Percentiles rank a stretch among this genome's conserved stretches.
phyloP scores from a whole-genome alignment of 225 moss, liverwort and hornwort genomes.

The Pleurozium schreberi region DNA sequence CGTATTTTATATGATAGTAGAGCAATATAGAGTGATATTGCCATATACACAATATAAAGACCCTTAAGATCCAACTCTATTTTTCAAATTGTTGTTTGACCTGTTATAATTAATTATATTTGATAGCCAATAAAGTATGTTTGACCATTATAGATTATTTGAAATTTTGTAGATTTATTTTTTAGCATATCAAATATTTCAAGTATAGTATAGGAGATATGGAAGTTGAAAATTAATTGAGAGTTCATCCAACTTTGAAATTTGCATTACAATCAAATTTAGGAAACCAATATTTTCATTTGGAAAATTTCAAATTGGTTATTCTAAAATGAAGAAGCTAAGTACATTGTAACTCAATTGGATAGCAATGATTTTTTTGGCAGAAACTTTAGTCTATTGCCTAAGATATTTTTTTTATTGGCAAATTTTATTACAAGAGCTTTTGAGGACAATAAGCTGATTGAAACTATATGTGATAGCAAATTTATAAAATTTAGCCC shows the following conservation, averaged over 20 bases:
- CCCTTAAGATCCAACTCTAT: not conserved
- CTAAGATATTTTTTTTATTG: not conserved
- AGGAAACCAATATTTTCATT: not conserved
- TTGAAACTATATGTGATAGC: not conserved
- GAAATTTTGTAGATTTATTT: not conserved
- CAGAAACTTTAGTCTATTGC: not conserved
- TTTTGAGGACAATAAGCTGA: not conserved
- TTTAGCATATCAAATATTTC: not conserved
- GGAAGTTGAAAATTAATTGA: too few relatives aligned
- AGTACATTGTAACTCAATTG: not conserved
- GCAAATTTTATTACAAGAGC: not conserved
- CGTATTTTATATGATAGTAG: not conserved
- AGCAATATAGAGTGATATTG: accelerated
- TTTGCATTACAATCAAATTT: not conserved
- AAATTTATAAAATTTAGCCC: not conserved
- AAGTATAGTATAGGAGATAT: too few relatives aligned
- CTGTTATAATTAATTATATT: not conserved
- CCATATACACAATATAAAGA: not conserved
- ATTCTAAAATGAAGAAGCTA: not conserved
- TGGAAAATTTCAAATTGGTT: not conserved
- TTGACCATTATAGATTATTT: not conserved
- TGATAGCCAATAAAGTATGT: not conserved
- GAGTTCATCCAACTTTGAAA: not conserved
- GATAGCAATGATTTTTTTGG: not conserved
- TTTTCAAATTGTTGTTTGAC: not conserved